These are phyloP conservation scores for Metroxylon sagu DNA, from an alignment of 176 grass and related monocot species.

Conservation along the genomic window DNA sequence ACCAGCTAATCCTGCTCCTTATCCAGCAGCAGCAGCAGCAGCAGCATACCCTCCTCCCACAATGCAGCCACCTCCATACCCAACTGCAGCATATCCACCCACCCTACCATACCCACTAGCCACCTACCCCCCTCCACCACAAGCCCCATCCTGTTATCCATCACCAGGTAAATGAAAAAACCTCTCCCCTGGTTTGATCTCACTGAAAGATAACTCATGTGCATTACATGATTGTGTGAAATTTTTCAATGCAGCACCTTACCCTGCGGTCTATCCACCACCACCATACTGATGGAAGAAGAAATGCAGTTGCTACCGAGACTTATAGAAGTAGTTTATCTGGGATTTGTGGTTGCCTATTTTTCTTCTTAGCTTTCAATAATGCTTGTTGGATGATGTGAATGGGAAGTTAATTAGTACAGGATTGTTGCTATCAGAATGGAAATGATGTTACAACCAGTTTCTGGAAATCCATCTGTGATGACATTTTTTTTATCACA, in stretches of 20 bases:
- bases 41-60: not conserved
- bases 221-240: not conserved
- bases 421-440: too few species aligned
- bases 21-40: not conserved
- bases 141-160: not conserved
- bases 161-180: not conserved
- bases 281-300: not conserved
- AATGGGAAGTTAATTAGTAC: too few species aligned
- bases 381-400: too few species aligned
- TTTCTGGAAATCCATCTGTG: too few species aligned
- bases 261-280: slow-evolving; percentile 2
- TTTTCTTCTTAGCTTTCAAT: too few species aligned
- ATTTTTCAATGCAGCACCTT: not conserved
- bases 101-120: not conserved
- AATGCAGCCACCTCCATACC: not conserved
- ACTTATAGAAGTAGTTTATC: too few species aligned
- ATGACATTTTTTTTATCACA: too few species aligned
- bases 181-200: not conserved
- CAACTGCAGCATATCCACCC: not conserved
- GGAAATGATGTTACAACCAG: too few species aligned
- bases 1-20: too few species aligned
- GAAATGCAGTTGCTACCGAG: too few species aligned
- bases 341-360: too few species aligned
- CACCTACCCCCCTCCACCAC: not conserved
- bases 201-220: not conserved